Base-by-base conservation (phyloP, 164 flowering plant species). In the Magnolia sinica region DNA sequence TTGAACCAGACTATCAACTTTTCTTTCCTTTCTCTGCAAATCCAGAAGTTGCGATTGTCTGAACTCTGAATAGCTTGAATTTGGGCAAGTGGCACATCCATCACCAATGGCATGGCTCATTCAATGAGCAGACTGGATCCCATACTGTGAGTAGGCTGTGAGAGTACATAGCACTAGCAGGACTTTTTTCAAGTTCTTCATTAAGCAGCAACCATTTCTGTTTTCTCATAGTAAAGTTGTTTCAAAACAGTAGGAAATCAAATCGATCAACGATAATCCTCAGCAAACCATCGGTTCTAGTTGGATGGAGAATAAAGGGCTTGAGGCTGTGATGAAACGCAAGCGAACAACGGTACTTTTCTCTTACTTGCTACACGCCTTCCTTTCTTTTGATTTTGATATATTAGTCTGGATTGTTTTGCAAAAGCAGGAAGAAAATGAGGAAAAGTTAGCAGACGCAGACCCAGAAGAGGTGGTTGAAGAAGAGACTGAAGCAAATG, bases 401-500 rank as follows among this genome's bases (percentile, higher is more conserved):
- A 24, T 74, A 20, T 64, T 19, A 49, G 23, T 67, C 0, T 23
- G 14, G n/a, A 22, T 68, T 29, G 50, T 14, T 19, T 67, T 18
- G 24, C 5, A 8, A 6, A 24, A 9, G 51, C 14, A 22, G 64
- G 22, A 52, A 5, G 29, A 16, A 24, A 49, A 50, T 1, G 37
- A 64, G 79, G 87, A 88, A 51, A 84, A 84, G 59, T 74, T 81
- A 50, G 87, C 79, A 78, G 77, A 49, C 1, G 37, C 78, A 45
- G 64, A 6, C 67, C 67, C 66, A 20, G 77, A 58, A 51, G 78
- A 81, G 78, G 70, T 64, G 13, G 74, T 70, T 16, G 90, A 78
- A 29, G 85, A 78, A 76, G 92, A 87, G 73, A 89, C 79, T 65
- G 90, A 83, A 50, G 51, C 78, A 10, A 76, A 50, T 66, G n/a